Base-by-base conservation (phyloP, 1,139 yeast genomes). In the Nakaseomyces uthaithaninus region DNA sequence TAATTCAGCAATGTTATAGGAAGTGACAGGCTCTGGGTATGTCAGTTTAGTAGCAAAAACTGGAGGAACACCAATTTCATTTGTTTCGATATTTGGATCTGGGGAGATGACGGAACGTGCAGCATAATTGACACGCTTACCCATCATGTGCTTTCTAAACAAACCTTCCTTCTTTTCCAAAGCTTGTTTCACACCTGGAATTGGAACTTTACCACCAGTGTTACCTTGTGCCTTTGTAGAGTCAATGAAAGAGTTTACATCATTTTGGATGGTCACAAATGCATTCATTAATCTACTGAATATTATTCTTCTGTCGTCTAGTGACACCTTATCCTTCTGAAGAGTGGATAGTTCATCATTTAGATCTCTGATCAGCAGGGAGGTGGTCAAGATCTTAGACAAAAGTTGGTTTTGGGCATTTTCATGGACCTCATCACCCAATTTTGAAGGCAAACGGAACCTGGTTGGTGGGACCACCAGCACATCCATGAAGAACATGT, bases 111-210 rank as follows among this genome's bases (percentile, higher is more conserved):
- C 99, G 11, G 98, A 89, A 65, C 99, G 85, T 39, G 98, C 98
- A 45, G 98, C 97, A 57, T 84, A 89, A 63, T 93, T 93, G 45
- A 93, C 99, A 70, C 99, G 86, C 72, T 93, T 93, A 64, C 99
- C 99, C 98, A 93, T 93, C 98, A 93, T 91, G 59, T 93, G 95
- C 64, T 89, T 91, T 71, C 99, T 80, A 71, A 91, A 91, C 52
- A 91, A 72, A 63, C 99, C 99, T 67, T 93, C 98, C 63, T 93
- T 93, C 80, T 93, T 91, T 67, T 93, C 99, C 57, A 93, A 71
- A 3, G 95, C 95, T 70, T 93, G 98, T 63, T 93, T 91, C 55
- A 93, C 77, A 69, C 99, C 99, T 2, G 99, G 98, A 38, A 75
- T 74, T 33, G 95, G 89, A 20, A 75, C 63, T 50, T 75, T 77